Base-by-base conservation (phyloP, 2,329 filamentous ascomycete species). In the Pyricularia sp. region DNA sequence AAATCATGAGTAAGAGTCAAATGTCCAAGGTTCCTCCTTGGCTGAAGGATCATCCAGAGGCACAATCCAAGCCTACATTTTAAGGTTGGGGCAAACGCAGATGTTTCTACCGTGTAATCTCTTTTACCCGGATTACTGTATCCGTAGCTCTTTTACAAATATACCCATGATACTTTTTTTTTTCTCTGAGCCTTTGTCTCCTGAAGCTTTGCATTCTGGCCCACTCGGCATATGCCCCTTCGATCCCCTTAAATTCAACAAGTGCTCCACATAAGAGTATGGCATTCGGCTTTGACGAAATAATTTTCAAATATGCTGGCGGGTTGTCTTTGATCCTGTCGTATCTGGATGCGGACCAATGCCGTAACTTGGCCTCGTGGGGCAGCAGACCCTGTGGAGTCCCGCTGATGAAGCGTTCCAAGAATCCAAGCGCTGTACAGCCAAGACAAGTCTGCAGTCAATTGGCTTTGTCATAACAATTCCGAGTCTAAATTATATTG, bases 1-100 rank as follows among this genome's bases (percentile, higher is more conserved):
- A 97, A 80, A 97, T 99, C 85, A 84, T 99, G 35, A 88, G 84
- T 72, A 97, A 97, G 84, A 94, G 90, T 68, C 82, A 85, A 12
- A 91, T 97, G 26, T 93, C 88, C 2, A 88, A 90, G 73, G 89
- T 99, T 30, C 93, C 94, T 0, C 94, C 99, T 69, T 94, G 97
- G 76, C 76, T 97, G 69, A 82, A 89, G 72, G 88, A 93, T 70
- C 93, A 97, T 73, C 91, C 96, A 76, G 88, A 90, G 1, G 90
- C 93, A n/a, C 92, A 96, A 77, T 89, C 92, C 72, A 93, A 89
- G 75, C 87, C 87, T 1, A 78, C 77, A 64, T 78, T 57, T 13
- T 57, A 28, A 28, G 33, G 40, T 6, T n/a, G 40, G 8, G n/a
- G 16, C 19, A n/a, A n/a, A n/a, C 16, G 16, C 40, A 49, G 8